Conservation (phyloP, 495 filamentous ascomycete genomes). For the Penicillium egyptiacum region DNA sequence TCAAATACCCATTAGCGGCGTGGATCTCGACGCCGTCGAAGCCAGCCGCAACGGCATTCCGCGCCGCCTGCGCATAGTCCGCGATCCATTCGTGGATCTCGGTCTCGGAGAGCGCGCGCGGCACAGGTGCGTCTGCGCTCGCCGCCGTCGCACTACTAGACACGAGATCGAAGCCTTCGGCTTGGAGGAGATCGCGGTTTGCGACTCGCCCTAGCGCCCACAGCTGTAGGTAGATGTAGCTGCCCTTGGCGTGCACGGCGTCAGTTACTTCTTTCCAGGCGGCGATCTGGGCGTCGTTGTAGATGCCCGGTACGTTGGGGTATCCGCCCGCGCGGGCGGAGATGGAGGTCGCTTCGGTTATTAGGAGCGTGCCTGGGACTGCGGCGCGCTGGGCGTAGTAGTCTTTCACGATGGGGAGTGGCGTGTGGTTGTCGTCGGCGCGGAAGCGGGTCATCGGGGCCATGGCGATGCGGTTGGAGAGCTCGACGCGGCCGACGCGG, state of each 20-base stretch:
- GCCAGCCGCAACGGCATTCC: slow-evolving; percentile 64
- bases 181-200: slow-evolving; percentile 31
- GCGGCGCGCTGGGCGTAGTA: slow-evolving; percentile 56
- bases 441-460: slow-evolving; percentile 54
- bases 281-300: slow-evolving; percentile 55
- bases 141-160: slow-evolving; percentile 51
- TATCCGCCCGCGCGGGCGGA: slow-evolving; percentile 53
- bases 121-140: slow-evolving; percentile 34
- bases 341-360: slow-evolving; percentile 65
- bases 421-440: slow-evolving; percentile 42
- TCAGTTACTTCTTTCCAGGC: slow-evolving; percentile 64
- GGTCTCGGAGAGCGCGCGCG: slow-evolving; percentile 50
- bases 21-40: slow-evolving; percentile 80
- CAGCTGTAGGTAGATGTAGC: slow-evolving; percentile 65
- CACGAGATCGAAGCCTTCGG: slow-evolving; percentile 39
- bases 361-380: slow-evolving; percentile 49
- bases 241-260: slow-evolving; percentile 63
- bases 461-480: slow-evolving; percentile 51
- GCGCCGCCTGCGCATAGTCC: slow-evolving; percentile 60
- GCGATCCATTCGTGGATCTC: slow-evolving; percentile 59
- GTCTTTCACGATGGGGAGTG: slow-evolving; percentile 42
- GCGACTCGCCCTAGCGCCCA: slow-evolving; percentile 67
- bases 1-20: slow-evolving; percentile 70
- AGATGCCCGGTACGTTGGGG: slow-evolving; percentile 64
- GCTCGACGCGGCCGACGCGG: slow-evolving; percentile 43